Conservation (phyloP, 345 rosid genomes). For the Camelina laxa region DNA sequence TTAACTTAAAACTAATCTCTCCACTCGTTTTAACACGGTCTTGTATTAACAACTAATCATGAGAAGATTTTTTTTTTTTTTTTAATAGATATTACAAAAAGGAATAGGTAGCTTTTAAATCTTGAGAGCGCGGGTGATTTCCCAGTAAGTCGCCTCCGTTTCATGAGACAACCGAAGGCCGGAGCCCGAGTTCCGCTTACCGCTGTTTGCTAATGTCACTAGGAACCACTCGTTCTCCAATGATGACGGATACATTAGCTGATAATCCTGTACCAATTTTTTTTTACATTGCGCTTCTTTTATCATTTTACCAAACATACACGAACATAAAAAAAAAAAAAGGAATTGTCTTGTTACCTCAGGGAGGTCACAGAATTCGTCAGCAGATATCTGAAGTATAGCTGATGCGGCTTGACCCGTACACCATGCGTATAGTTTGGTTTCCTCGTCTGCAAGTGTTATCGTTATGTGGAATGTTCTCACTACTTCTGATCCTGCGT, state of each 20-base stretch:
- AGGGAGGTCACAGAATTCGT: constrained; percentile 77
- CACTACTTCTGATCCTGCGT: constrained; percentile 49
- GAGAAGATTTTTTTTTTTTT: too few species aligned
- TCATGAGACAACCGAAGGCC: constrained; percentile 28
- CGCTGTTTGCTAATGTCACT: constrained; percentile 72
- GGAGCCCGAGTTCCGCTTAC: constrained; percentile 33
- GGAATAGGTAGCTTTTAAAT: constrained; percentile 21
- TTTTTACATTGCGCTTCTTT: neutral
- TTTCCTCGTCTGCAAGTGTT: constrained; percentile 67
- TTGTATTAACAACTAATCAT: neutral
- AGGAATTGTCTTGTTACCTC: constrained; percentile 59
- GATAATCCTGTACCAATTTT: constrained; percentile 68
- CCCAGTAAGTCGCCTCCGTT: constrained; percentile 60
- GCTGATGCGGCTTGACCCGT: constrained; percentile 83
- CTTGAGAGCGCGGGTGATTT: constrained; percentile 82
- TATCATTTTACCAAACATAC: neutral
- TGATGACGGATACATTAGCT: constrained; percentile 79
- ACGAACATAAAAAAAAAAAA: neutral
- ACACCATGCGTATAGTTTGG: constrained; percentile 73
- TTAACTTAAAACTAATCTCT: neutral
- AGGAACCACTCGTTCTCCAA: constrained; percentile 71
- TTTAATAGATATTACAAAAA: neutral
- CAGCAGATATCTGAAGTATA: constrained; percentile 87
- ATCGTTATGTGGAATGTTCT: constrained; percentile 73
- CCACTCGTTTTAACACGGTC: neutral